Conservation (phyloP, 306 rosid genomes). For the Echinosophora koreensis region DNA sequence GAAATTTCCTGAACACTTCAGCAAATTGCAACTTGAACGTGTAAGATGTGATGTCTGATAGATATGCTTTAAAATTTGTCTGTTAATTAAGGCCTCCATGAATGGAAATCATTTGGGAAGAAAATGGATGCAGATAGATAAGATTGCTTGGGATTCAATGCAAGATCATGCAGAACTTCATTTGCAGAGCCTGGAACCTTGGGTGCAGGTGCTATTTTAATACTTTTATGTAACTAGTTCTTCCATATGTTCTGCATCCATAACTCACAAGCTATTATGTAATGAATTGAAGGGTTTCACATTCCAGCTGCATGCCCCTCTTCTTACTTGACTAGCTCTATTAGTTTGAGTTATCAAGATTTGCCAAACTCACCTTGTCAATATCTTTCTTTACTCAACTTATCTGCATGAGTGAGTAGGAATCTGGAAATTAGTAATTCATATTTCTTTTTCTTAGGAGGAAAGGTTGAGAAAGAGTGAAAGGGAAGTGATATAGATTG, state of each 20-base stretch:
- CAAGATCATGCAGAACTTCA: constrained; percentile 92
- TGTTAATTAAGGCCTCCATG: constrained; percentile 34
- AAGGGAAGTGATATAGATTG: background rate
- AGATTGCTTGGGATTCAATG: constrained; percentile 86
- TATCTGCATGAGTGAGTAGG: constrained; percentile 1
- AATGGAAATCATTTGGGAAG: constrained; percentile 40
- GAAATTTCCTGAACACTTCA: constrained; percentile 96
- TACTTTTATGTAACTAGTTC: constrained; percentile 28
- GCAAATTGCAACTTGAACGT: constrained; percentile 95
- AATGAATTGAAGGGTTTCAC: constrained; percentile 24
- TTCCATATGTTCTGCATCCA: constrained; percentile 29
- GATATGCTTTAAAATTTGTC: constrained; percentile 42
- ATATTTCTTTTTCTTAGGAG: background rate
- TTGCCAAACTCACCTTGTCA: constrained; percentile 32
- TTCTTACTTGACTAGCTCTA: constrained; percentile 17
- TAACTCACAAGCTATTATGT: constrained; percentile 17
- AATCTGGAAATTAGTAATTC: background rate
- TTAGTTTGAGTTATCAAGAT: constrained; percentile 27
- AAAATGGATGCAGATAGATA: constrained; percentile 81
- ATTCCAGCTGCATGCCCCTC: constrained; percentile 34
- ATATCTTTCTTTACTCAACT: constrained; percentile 21
- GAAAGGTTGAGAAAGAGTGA: constrained; percentile 26
- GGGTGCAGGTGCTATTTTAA: constrained; percentile 83
- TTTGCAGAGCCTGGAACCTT: constrained; percentile 92
- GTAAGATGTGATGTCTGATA: constrained; percentile 64